Base-by-base conservation (phyloP, 1,284 basidiomycete species). In the Tremellales sp. region DNA sequence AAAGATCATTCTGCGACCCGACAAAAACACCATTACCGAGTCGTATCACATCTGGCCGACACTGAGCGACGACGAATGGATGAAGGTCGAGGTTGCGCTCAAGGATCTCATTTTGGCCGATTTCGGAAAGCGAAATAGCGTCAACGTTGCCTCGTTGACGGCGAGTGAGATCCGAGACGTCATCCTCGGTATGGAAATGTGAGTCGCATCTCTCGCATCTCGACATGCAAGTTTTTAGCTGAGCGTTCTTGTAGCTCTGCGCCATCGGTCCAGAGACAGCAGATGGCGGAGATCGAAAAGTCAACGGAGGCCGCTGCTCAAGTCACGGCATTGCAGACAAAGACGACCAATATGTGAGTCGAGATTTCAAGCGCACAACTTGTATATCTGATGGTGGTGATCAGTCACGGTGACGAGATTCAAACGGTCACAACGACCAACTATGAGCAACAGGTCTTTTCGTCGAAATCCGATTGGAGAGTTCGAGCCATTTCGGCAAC, bases 251-350 rank as follows among this genome's bases (percentile, higher is more conserved):
- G n/a, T 32, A 54, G 53, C 36, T 67, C 70, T 25, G 73, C 73
- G 13, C 79, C 79, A 0, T 79, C 78, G 22, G 76, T 78, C 39
- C 95, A 99, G 71, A 85, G 95, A 42, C 95, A 98, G 73, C 94
- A 98, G 75, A 97, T 97, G 93, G 95, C 94, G 13, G 95, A 98
- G 73, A 77, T 99, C 48, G 95, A 99, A 71, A 97, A 98, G 79
- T 86, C 85, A 51, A 83, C 88, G 13, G 92, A 95, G 70, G 92
- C 93, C 0, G 53, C 52, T 18, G 82, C 84, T 50, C 94, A 98
- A 72, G 87, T 98, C 57, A 99, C 95, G 4, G 94, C 95, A 19
- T 79, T 97, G 29, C 92, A 97, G 75, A 97, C 93, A 74, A 85
- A 91, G 79, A 98, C 94, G 8, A 95, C 92, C 49, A 98, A 98